Evolutionary conservation across 169 alveolate genomes (phyloP).

Genomic region (Plasmodium sp.): DNA sequence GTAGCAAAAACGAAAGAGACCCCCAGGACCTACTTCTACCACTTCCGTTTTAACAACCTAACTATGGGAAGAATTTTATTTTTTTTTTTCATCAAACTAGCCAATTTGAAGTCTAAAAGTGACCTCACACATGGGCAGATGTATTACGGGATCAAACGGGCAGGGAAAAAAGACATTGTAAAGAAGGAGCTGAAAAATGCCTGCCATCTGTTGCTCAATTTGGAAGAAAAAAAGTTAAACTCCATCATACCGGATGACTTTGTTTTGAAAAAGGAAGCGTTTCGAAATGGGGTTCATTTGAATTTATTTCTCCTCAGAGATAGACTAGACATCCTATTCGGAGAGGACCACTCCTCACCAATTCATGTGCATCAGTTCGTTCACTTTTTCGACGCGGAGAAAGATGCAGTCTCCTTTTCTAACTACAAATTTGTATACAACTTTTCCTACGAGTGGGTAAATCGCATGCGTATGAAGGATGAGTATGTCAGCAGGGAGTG

Average conservation of each 20-base stretch:
- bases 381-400: slow-evolving; percentile 27
- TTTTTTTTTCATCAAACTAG: slow-evolving; percentile 42
- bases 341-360: not conserved
- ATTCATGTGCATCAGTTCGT: slow-evolving; percentile 25
- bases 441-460: slow-evolving; percentile 61
- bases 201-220: slow-evolving; percentile 25
- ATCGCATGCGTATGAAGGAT: slow-evolving; percentile 28
- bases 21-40: not conserved
- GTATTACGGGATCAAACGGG: slow-evolving; percentile 54
- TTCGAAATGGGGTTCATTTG: slow-evolving; percentile 26
- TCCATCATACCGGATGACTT: slow-evolving; percentile 56
- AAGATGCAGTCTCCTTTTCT: slow-evolving; percentile 2
- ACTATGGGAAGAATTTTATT: slow-evolving; percentile 30
- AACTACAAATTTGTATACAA: slow-evolving; percentile 24
- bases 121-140: slow-evolving; percentile 36
- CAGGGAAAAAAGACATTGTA: slow-evolving; percentile 32
- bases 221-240: not conserved
- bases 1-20: not conserved
- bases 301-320: slow-evolving; percentile 28
- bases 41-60: slow-evolving; percentile 17
- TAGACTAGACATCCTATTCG: not conserved
- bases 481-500: not conserved
- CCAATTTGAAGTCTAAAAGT: slow-evolving; percentile 18
- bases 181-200: slow-evolving; percentile 64
- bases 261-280: slow-evolving; percentile 24